Base-by-base conservation (phyloP, 2,329 filamentous ascomycete genomes). In the Phyllosticta paracitricarpa region DNA sequence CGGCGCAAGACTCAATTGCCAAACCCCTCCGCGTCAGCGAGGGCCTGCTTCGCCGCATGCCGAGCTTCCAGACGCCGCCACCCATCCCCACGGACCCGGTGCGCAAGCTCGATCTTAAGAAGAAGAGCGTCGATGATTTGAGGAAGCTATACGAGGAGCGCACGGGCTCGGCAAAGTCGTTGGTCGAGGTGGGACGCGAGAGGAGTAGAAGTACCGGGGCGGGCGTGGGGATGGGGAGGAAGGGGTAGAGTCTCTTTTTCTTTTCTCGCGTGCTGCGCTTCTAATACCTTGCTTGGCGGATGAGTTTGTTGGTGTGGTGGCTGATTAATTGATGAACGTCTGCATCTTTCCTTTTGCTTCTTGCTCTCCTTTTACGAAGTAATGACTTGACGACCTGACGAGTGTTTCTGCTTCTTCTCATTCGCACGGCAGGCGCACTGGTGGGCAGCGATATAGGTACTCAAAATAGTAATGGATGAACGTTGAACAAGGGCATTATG, bases 101-200 rank as follows among this genome's bases (percentile, higher is more conserved):
- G 25, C 63, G 70, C 59, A 76, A 70, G 59, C 65, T 79, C 35
- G 75, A 77, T 52, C 53, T 78, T 52, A 75, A 74, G 64, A 78
- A 79, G 64, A 69, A 73, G 55, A 75, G 72, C 19, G 78, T 81
- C 4, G 78, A 80, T 54, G 76, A 80, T 67, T 64, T 81, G 63
- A 68, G 77, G 59, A 67, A 75, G 64, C 65, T 80, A 59, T 81
- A 79, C 63, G 78, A 81, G 65, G 78, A 80, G 65, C 67, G 78
- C 54, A 76, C 73, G 7, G 74, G 71, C 2, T 75, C 76, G 14
- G 77, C 71, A 52, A 68, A 67, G 62, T 68, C 65, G 30, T 63
- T 75, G 64, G 69, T 69, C 4, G 66, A 68, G 61, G 64, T 66
- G 10, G 35, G 22, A 24, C n/a, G 14, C n/a, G 28, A 25, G 26